Evolutionary conservation across 495 filamentous ascomycete genomes (phyloP).

Genomic region (Neurospora cerealis): DNA sequence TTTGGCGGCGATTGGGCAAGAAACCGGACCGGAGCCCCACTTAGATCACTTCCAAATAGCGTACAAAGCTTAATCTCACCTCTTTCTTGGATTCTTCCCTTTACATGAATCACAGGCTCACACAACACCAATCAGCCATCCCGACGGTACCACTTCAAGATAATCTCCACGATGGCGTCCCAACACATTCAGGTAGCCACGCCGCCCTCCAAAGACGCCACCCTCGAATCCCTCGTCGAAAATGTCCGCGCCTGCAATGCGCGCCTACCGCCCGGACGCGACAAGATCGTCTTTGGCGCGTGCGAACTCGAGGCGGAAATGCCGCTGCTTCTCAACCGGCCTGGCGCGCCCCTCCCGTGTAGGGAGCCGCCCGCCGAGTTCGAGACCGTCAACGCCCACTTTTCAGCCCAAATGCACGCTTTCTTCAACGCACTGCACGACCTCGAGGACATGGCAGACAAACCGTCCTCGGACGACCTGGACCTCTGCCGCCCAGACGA

Average conservation of each 20-base stretch:
- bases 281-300: not conserved
- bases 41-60: too few species aligned
- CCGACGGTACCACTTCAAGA: too few species aligned
- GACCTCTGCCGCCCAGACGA: not conserved
- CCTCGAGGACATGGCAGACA: conserved; percentile 8
- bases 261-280: not conserved
- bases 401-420: conserved; percentile 20
- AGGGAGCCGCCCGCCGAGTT: conserved; percentile 15
- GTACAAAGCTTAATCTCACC: not conserved
- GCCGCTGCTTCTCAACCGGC: conserved; percentile 17
- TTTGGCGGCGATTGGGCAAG: too few species aligned
- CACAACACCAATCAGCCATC: not conserved
- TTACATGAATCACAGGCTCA: not conserved
- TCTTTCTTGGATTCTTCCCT: not conserved
- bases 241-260: not conserved
- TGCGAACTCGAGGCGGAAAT: conserved; percentile 7
- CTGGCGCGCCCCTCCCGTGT: conserved; percentile 12
- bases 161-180: not conserved
- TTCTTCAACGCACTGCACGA: conserved; percentile 14
- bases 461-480: not conserved
- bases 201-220: not conserved
- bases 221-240: not conserved
- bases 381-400: conserved; percentile 15
- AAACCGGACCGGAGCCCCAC: too few species aligned
- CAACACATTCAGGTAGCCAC: not conserved